These are phyloP conservation scores for Claviceps humidiphila DNA, from an alignment of 2,329 filamentous ascomycete species.

Conservation along the genomic window DNA sequence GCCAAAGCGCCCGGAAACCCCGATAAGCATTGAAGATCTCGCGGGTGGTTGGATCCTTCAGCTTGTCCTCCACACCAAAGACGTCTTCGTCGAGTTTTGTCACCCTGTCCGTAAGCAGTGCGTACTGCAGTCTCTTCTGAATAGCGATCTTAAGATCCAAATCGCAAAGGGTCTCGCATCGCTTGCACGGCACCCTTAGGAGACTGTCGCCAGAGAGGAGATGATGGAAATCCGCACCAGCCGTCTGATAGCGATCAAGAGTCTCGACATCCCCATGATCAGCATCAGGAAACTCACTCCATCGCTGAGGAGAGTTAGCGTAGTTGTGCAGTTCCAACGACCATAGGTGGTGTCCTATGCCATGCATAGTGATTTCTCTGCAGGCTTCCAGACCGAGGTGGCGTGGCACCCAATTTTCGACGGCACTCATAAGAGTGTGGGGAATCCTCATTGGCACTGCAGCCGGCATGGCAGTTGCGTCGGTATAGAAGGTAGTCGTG, in stretches of 20 bases:
- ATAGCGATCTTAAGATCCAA: conserved; percentile 3
- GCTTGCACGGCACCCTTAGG: neutral
- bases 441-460: no score
- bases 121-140: no score
- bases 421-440: neutral
- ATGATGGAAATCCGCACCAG: neutral
- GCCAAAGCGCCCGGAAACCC: neutral
- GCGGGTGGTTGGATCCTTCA: neutral
- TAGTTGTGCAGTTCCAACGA: conserved; percentile 3
- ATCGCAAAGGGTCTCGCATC: conserved; percentile 1
- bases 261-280: neutral
- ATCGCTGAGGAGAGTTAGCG: neutral
- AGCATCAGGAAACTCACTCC: conserved; percentile 2
- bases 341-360: neutral
- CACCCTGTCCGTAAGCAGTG: neutral
- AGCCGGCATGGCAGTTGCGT: no score
- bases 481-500: no score
- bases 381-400: neutral
- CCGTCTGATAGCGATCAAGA: neutral
- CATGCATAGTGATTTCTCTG: neutral
- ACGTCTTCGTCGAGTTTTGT: neutral
- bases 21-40: conserved; percentile 2
- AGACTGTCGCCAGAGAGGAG: neutral
- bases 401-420: neutral
- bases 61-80: neutral